Evolutionary conservation across 1,139 yeast species (phyloP).

Genomic region (Yamadazyma diospyri): DNA sequence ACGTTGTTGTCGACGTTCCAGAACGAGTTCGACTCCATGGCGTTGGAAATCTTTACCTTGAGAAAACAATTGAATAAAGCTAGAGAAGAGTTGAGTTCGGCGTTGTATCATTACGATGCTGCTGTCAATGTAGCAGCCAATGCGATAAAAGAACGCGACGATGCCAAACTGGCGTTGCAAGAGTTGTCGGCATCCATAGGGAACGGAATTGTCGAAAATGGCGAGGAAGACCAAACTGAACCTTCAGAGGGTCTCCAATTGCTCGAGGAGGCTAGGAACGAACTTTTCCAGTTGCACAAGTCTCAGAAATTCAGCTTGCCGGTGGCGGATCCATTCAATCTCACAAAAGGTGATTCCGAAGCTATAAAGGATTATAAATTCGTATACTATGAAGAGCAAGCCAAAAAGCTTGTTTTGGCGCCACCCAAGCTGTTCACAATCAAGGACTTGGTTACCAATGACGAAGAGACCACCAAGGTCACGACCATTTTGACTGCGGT

Average conservation of each 20-base stretch:
- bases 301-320: constrained; percentile 36
- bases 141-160: constrained; percentile 72
- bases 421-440: constrained; percentile 24
- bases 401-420: constrained; percentile 18
- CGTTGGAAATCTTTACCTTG: constrained; percentile 74
- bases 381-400: constrained; percentile 13
- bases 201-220: constrained; percentile 2
- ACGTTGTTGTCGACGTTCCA: constrained; percentile 70
- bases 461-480: constrained; percentile 13
- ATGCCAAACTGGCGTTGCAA: constrained; percentile 57
- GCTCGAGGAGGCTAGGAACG: constrained; percentile 32
- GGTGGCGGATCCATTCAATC: constrained; percentile 15
- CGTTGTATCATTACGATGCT: constrained; percentile 85
- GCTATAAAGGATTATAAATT: constrained; percentile 13
- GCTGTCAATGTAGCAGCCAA: constrained; percentile 82
- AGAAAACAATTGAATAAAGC: constrained; percentile 68
- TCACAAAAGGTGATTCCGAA: constrained; percentile 6
- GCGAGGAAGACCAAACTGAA: constrained; percentile 1
- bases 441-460: constrained; percentile 14
- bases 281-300: constrained; percentile 42
- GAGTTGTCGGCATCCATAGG: constrained; percentile 36
- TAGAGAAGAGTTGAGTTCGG: constrained; percentile 69
- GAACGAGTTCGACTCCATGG: constrained; percentile 86
- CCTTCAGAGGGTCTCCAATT: constrained; percentile 11
- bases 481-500: constrained; percentile 18